Conservation (phyloP, 164 flowering plant species). For the Vitis riparia region DNA sequence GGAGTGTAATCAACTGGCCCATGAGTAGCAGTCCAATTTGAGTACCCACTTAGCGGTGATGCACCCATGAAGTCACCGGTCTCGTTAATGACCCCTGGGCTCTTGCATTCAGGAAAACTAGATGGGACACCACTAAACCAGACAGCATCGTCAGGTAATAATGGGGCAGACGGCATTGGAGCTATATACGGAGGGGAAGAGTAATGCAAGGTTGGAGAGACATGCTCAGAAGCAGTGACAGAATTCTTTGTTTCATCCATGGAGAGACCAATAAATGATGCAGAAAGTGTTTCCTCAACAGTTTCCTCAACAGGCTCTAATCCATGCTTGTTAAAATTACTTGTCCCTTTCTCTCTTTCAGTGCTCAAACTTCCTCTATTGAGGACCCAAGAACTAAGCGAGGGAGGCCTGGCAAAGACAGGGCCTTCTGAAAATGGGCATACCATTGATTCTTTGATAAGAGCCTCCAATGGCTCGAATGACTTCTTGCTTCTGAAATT, state of each 20-base stretch:
- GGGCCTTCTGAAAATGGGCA: slow-evolving; percentile 23
- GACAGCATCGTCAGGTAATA: slow-evolving; percentile 54
- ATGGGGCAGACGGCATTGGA: slow-evolving; percentile 80
- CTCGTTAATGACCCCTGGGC: slow-evolving; percentile 3
- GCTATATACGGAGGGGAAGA: slow-evolving; percentile 37
- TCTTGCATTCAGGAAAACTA: slow-evolving; percentile 10
- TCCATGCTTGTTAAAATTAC: slow-evolving; percentile 14
- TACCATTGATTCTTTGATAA: slow-evolving; percentile 21
- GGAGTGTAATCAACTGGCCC: slow-evolving; percentile 21
- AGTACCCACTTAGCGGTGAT: slow-evolving; percentile 18
- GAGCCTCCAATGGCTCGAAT: slow-evolving; percentile 32
- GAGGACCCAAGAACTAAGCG: slow-evolving; percentile 77
- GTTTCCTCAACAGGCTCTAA: slow-evolving; percentile 39
- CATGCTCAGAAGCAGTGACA: slow-evolving; percentile 9
- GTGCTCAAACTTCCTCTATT: slow-evolving; percentile 32
- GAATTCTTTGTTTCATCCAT: slow-evolving; percentile 26
- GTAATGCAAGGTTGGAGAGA: slow-evolving; percentile 19
- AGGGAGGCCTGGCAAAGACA: slow-evolving; percentile 68
- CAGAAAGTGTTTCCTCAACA: slow-evolving; percentile 37
- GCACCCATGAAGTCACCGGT: slow-evolving; percentile 21
- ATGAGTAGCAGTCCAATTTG: slow-evolving; percentile 24
- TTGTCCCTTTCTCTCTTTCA: slow-evolving; percentile 22
- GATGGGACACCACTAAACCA: slow-evolving; percentile 40
- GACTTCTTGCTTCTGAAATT: slow-evolving; percentile 24
- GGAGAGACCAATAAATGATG: slow-evolving; percentile 37